Evolutionary conservation across 1,284 basidiomycete species (phyloP).

Genomic region (Waitea zeae): DNA sequence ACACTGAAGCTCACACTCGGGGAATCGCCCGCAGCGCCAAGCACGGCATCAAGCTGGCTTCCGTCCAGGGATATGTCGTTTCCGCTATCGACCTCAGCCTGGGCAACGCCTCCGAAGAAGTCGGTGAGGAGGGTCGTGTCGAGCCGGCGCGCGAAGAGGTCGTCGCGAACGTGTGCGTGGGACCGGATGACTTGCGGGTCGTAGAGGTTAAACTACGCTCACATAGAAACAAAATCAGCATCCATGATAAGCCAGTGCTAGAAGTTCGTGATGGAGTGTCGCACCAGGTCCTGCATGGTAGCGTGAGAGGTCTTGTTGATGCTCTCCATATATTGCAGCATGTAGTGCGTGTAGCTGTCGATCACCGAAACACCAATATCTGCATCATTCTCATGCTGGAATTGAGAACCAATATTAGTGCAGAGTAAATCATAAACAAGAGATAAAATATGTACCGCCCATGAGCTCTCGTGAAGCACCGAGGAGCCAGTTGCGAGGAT

Average conservation of each 20-base stretch:
- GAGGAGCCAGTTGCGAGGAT: conserved; percentile 90
- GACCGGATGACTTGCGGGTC: conserved; percentile 66
- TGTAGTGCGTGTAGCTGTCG: conserved; percentile 87
- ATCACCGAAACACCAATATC: conserved; percentile 95
- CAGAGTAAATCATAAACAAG: neutral
- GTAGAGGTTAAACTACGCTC: conserved; percentile 70
- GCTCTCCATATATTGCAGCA: conserved; percentile 82
- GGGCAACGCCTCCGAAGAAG: conserved; percentile 88
- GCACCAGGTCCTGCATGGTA: conserved; percentile 74
- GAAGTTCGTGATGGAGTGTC: neutral
- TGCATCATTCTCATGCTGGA: conserved; percentile 77
- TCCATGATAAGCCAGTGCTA: conserved; percentile 3
- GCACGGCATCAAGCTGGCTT: no score
- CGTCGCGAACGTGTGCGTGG: conserved; percentile 72
- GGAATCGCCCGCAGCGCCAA: no score
- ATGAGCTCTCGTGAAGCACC: conserved; percentile 80
- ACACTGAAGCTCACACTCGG: no score
- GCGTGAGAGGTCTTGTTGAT: conserved; percentile 79
- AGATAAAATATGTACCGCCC: conserved; percentile 47
- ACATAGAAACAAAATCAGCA: no score
- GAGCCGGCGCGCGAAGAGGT: conserved; percentile 63
- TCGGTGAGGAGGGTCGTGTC: conserved; percentile 73
- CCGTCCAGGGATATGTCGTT: neutral
- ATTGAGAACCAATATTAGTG: neutral
- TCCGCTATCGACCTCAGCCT: conserved; percentile 41